Evolutionary conservation across 768 basidiomycete genomes (phyloP).

Genomic region (Macrolepiota dolichaula): DNA sequence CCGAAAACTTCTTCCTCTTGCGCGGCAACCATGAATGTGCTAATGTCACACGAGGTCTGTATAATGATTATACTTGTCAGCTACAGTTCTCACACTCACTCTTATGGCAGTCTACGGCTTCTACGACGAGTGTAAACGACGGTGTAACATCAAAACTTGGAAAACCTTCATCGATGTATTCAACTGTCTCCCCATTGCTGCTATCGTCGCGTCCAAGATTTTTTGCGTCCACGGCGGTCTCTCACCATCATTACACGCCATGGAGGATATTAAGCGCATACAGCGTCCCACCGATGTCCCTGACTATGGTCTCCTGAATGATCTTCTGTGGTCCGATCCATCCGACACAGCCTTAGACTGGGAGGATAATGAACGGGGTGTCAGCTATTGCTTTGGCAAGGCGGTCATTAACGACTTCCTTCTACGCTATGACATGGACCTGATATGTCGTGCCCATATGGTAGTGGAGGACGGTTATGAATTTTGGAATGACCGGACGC

Average conservation of each 20-base stretch:
- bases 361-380: constrained; percentile 99
- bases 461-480: constrained; percentile 99
- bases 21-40: constrained; percentile 99
- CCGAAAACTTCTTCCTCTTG: constrained; percentile 98
- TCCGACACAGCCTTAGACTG: constrained; percentile 97
- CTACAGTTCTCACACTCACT: constrained; percentile 16
- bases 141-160: constrained; percentile 99
- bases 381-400: constrained; percentile 99
- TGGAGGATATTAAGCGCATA: constrained; percentile 99
- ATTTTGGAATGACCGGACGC: constrained; percentile 98
- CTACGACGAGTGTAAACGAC: constrained; percentile 99
- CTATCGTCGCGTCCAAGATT: constrained; percentile 98
- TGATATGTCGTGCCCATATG: constrained; percentile 99
- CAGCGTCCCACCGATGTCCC: constrained; percentile 97
- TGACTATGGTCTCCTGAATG: constrained; percentile 95
- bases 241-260: constrained; percentile 86
- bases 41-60: constrained; percentile 94
- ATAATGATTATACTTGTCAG: constrained; percentile 12
- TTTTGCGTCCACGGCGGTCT: constrained; percentile 98
- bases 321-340: constrained; percentile 97
- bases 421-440: constrained; percentile 94
- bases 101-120: constrained; percentile 85
- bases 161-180: constrained; percentile 99
- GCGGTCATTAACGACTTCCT: constrained; percentile 96
- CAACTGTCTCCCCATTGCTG: constrained; percentile 97